A percentile compares a stretch with the other conserved stretches of the same genome.
Evolutionary conservation across 768 basidiomycete genomes (phyloP).

Genomic region (Mrakia gelida): DNA sequence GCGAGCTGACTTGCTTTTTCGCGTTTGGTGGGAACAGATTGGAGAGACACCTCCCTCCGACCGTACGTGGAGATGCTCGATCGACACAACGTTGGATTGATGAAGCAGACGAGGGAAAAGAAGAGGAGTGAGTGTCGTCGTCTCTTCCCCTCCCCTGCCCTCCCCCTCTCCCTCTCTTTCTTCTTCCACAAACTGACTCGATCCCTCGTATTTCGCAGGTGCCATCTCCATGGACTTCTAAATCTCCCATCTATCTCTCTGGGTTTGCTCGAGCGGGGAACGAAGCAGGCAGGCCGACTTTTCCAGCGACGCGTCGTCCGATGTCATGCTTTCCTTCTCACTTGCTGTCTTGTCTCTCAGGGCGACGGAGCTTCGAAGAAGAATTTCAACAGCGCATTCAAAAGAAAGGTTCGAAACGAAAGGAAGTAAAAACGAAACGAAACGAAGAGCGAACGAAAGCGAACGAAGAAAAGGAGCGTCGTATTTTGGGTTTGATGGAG

Average conservation of each 20-base stretch:
- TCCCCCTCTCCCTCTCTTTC: not conserved
- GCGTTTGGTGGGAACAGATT: constrained; percentile 52
- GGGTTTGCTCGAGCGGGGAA: too few relatives aligned
- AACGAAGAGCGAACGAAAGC: too few relatives aligned
- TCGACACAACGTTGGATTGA: constrained; percentile 54
- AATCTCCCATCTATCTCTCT: too few relatives aligned
- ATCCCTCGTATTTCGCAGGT: too few relatives aligned
- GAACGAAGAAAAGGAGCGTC: too few relatives aligned
- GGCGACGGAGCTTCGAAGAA: not conserved
- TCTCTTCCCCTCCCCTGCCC: constrained; percentile 7
- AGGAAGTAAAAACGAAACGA: too few relatives aligned
- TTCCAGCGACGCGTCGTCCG: too few relatives aligned
- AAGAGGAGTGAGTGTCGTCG: constrained; percentile 41
- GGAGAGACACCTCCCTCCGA: constrained; percentile 80
- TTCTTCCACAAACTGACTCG: not conserved
- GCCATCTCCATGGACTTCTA: not conserved
- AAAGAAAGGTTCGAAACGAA: not conserved
- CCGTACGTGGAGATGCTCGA: constrained; percentile 89
- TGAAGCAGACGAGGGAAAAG: constrained; percentile 42
- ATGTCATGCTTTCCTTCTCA: not conserved
- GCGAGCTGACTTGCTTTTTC: constrained; percentile 5
- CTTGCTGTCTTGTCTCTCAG: not conserved
- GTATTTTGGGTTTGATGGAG: not conserved
- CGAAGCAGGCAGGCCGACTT: too few relatives aligned
- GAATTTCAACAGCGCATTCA: not conserved